Percentiles rank a stretch among this genome's conserved stretches.
Evolutionary conservation across 2,329 filamentous ascomycete species (phyloP).

Genomic region (Colletotrichum higginsianum): DNA sequence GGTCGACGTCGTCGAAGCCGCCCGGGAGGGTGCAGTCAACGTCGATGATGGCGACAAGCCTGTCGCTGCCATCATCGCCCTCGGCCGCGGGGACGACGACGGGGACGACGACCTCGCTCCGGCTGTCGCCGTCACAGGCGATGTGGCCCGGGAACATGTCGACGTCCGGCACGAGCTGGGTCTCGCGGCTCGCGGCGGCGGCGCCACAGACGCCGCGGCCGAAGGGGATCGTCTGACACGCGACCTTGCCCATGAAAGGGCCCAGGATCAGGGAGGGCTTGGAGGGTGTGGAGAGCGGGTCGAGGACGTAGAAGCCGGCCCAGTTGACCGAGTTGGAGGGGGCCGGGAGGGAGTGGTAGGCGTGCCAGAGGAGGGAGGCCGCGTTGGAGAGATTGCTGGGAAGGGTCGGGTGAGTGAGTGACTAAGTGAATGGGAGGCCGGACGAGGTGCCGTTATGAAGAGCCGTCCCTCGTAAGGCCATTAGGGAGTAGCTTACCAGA

Average conservation of each 20-base stretch:
- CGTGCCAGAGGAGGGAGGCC: constrained; percentile 84
- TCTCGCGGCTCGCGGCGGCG: constrained; percentile 72
- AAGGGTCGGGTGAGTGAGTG: not conserved
- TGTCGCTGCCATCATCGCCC: constrained; percentile 34
- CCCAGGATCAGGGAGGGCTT: constrained; percentile 77
- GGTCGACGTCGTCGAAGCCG: constrained; percentile 80
- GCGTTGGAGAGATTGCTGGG: constrained; percentile 82
- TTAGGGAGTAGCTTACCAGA: constrained; percentile 53
- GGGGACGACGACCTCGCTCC: constrained; percentile 87
- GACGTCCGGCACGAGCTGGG: constrained; percentile 80
- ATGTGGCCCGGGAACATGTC: constrained; percentile 85
- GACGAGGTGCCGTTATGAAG: too few relatives aligned
- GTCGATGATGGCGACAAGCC: constrained; percentile 83
- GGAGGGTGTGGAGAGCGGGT: constrained; percentile 58
- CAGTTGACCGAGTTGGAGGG: constrained; percentile 82
- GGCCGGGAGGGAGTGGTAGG: constrained; percentile 78
- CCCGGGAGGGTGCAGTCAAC: constrained; percentile 79
- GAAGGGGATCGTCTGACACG: constrained; percentile 84
- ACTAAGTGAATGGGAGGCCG: not conserved
- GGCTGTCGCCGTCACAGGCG: constrained; percentile 82
- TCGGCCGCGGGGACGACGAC: constrained; percentile 59
- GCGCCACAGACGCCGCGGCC: constrained; percentile 82
- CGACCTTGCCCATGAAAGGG: constrained; percentile 85
- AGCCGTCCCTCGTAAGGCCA: too few relatives aligned
- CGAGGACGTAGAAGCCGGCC: constrained; percentile 83